Evolutionary conservation across 768 basidiomycete genomes (phyloP).

Genomic region (Boletus insuetus): DNA sequence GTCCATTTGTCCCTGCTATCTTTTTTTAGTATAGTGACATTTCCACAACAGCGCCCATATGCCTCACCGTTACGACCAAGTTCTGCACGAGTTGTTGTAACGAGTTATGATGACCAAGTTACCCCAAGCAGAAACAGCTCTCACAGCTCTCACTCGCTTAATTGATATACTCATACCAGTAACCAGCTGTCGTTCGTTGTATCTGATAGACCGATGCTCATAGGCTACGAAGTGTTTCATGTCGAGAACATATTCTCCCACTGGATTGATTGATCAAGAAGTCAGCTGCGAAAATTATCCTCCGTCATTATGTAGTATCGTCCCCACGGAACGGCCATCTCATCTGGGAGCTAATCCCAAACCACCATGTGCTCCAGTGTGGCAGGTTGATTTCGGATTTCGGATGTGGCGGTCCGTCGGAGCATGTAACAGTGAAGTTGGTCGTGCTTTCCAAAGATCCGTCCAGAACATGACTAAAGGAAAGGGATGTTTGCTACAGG

Average conservation of each 20-base stretch:
- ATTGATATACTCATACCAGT: conserved; percentile 1
- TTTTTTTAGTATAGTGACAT: background rate
- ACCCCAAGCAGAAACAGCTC: background rate
- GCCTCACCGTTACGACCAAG: conserved; percentile 78
- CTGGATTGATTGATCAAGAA: background rate
- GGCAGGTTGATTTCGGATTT: background rate
- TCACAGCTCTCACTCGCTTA: no score
- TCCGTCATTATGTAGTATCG: background rate
- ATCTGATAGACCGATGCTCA: conserved; percentile 11
- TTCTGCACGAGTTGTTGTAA: conserved; percentile 64
- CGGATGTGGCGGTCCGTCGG: conserved; percentile 1
- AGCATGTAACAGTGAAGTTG: background rate
- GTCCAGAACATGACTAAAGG: background rate
- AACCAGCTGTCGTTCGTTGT: conserved; percentile 14
- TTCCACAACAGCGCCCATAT: conserved; percentile 56
- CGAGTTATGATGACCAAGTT: conserved; percentile 4
- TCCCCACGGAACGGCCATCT: background rate
- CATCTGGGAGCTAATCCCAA: background rate
- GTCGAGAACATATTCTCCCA: background rate
- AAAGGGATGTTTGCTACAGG: background rate
- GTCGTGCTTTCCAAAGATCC: background rate
- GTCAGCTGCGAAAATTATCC: background rate
- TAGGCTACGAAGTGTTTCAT: background rate
- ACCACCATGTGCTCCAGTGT: background rate
- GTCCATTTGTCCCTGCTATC: conserved; percentile 17